Conservation (phyloP, 331 rosid species). For the Pyracantha coccinea region DNA sequence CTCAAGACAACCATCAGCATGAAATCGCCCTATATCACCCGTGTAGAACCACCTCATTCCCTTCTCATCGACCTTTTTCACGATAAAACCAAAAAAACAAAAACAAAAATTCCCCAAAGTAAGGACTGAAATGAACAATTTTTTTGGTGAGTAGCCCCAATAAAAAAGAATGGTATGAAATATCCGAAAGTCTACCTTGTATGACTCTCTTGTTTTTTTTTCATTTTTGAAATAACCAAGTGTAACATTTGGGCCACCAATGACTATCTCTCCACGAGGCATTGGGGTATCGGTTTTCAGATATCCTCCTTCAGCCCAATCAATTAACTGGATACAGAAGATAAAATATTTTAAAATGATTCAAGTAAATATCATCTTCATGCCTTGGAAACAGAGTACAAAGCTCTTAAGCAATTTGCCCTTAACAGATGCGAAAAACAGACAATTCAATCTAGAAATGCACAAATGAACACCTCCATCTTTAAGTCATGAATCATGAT, state of each 20-base stretch:
- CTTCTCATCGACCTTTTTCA: conserved; percentile 67
- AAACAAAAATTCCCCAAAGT: neutral
- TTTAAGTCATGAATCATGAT: neutral
- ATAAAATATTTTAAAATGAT: conserved; percentile 1
- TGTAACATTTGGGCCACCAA: conserved; percentile 93
- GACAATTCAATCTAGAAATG: neutral
- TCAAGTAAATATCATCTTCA: neutral
- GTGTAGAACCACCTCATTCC: conserved; percentile 96
- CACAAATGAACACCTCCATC: neutral
- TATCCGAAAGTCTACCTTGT: conserved; percentile 47
- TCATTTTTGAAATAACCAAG: conserved; percentile 93
- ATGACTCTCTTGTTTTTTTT: conserved; percentile 79
- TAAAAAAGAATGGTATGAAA: neutral
- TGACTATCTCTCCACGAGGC: conserved; percentile 94
- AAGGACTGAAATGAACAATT: neutral
- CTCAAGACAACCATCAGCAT: conserved; percentile 89
- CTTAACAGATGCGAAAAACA: neutral
- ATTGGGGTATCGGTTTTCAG: conserved; percentile 52
- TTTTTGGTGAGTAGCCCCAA: neutral
- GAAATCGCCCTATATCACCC: conserved; percentile 86
- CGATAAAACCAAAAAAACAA: neutral
- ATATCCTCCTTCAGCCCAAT: conserved; percentile 98
- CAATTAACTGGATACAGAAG: conserved; percentile 57
- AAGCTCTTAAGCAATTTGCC: neutral
- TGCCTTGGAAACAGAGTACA: neutral